A percentile compares a stretch with the other conserved stretches of the same genome.
Conservation (phyloP, 306 rosid genomes). For the Coriaria nepalensis region DNA sequence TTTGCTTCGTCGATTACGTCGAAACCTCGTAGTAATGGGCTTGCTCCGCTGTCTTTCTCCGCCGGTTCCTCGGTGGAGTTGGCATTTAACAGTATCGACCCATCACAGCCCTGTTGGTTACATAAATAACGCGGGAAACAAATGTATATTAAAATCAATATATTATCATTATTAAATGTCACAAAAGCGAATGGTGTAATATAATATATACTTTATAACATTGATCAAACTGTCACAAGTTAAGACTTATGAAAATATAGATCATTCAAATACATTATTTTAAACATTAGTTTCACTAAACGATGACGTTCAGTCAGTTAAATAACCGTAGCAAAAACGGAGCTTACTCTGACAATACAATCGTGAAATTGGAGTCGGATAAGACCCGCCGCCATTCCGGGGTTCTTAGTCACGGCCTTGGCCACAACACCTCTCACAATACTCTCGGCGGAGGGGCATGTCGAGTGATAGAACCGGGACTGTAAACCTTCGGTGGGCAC, state of each 20-base stretch:
- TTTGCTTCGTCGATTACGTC: constrained; percentile 8
- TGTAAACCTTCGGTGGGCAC: too few relatives aligned
- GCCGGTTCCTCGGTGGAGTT: not conserved
- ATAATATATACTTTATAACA: too few relatives aligned
- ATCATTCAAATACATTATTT: too few relatives aligned
- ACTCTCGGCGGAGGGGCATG: constrained; percentile 8
- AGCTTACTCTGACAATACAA: constrained; percentile 4
- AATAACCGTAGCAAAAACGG: not conserved
- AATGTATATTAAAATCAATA: not conserved
- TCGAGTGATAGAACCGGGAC: constrained; percentile 1
- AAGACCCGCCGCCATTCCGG: constrained; percentile 6
- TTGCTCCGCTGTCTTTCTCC: not conserved
- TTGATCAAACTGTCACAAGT: too few relatives aligned
- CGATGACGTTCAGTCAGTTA: not conserved
- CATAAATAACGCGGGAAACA: not conserved
- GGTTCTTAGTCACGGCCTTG: not conserved
- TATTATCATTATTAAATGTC: not conserved
- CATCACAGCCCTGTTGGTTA: constrained; percentile 8
- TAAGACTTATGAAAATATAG: too few relatives aligned
- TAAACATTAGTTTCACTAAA: not conserved
- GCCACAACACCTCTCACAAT: constrained; percentile 7
- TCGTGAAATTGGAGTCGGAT: constrained; percentile 3
- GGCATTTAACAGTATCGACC: constrained; percentile 3
- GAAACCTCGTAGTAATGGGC: constrained; percentile 2
- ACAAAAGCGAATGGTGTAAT: not conserved